phyloP scores from a whole-genome alignment of 2,329 filamentous ascomycete species.

The Cercospora sp. region DNA sequence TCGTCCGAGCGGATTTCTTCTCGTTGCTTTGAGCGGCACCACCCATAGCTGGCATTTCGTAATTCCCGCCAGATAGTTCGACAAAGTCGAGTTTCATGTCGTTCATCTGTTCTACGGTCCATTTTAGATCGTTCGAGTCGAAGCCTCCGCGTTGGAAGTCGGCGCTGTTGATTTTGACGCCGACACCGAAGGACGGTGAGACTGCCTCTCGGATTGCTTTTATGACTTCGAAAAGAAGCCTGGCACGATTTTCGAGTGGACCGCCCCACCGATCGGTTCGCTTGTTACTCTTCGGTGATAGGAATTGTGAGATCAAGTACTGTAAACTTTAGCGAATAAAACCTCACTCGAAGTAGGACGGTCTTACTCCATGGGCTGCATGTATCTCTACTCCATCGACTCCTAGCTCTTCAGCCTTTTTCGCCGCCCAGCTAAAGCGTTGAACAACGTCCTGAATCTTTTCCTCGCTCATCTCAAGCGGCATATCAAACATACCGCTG shows the following conservation, averaged over 20 bases:
- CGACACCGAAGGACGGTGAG: constrained; percentile 19
- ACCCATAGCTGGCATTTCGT: constrained; percentile 19
- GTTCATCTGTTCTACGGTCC: constrained; percentile 17
- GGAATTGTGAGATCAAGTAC: constrained; percentile 43
- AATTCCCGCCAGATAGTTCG: constrained; percentile 21
- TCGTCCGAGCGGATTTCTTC: constrained; percentile 12
- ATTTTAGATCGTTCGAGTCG: constrained; percentile 17
- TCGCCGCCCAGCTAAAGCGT: constrained; percentile 30
- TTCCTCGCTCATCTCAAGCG: constrained; percentile 17
- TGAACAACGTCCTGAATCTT: constrained; percentile 19
- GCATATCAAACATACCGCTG: constrained; percentile 15
- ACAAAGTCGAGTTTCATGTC: constrained; percentile 22
- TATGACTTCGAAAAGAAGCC: constrained; percentile 41
- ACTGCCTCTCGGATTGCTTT: constrained; percentile 19
- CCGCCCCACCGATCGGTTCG: constrained; percentile 44
- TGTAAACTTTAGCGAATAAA: not conserved
- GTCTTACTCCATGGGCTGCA: constrained; percentile 34
- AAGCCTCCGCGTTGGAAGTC: constrained; percentile 23
- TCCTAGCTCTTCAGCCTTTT: constrained; percentile 36
- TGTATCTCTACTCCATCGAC: constrained; percentile 31
- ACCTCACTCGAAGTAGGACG: not conserved
- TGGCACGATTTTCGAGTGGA: constrained; percentile 39
- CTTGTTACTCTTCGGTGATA: constrained; percentile 41
- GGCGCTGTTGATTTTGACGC: constrained; percentile 23
- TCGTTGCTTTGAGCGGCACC: constrained; percentile 9